Percentiles rank a stretch among this genome's conserved stretches.
Evolutionary conservation across 768 basidiomycete genomes (phyloP).

Genomic region (Melanogaster broomeanus): DNA sequence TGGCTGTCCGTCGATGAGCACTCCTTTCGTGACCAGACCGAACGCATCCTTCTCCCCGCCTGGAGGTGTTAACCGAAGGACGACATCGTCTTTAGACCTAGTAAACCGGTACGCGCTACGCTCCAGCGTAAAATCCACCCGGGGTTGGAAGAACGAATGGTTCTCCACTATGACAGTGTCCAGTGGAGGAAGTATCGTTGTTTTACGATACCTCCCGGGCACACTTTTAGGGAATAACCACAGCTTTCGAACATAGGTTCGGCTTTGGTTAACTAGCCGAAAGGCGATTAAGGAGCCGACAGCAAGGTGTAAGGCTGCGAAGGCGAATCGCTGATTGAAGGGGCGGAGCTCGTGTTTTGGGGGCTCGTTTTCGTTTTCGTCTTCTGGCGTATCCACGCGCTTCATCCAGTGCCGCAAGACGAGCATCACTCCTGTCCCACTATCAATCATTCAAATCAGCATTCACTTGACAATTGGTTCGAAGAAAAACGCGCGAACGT

Average conservation of each 20-base stretch:
- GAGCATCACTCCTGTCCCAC: constrained; percentile 26
- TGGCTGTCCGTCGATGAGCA: constrained; percentile 23
- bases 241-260: constrained; percentile 29
- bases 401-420: constrained; percentile 31
- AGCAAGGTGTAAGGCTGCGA: constrained; percentile 28
- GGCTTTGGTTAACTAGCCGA: constrained; percentile 26
- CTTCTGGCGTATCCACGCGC: constrained; percentile 6
- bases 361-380: constrained; percentile 12
- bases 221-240: constrained; percentile 32
- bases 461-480: background rate
- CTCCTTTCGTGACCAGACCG: constrained; percentile 23
- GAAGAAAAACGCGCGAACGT: constrained; percentile 23
- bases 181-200: constrained; percentile 16
- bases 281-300: constrained; percentile 31
- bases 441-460: constrained; percentile 1
- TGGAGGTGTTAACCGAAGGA: constrained; percentile 16
- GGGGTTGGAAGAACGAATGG: constrained; percentile 18
- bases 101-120: constrained; percentile 23
- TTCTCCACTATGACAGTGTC: constrained; percentile 29
- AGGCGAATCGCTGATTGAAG: constrained; percentile 27
- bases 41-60: constrained; percentile 21
- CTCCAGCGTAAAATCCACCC: constrained; percentile 25
- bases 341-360: constrained; percentile 29
- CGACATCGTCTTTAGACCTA: constrained; percentile 17
- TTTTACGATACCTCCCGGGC: constrained; percentile 20